These are phyloP conservation scores for Dothistroma pini DNA, from an alignment of 2,329 filamentous ascomycete genomes.

Conservation along the genomic window DNA sequence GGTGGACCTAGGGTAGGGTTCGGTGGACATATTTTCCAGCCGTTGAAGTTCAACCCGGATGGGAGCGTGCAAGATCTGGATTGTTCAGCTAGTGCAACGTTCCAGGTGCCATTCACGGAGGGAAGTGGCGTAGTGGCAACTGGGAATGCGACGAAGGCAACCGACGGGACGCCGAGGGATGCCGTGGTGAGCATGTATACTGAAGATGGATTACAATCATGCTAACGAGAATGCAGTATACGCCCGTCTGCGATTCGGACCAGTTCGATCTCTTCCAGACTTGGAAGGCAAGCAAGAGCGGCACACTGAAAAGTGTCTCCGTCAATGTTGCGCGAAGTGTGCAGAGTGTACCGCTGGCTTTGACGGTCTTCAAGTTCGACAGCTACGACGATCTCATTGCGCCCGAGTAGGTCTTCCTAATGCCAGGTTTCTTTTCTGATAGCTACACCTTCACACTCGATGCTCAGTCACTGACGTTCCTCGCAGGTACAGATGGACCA, in stretches of 20 bases:
- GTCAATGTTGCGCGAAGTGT: conserved; percentile 21
- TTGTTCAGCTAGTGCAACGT: conserved; percentile 18
- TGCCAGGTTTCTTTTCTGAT: not conserved
- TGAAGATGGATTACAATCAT: not conserved
- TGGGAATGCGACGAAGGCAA: conserved; percentile 15
- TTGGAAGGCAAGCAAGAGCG: conserved; percentile 19
- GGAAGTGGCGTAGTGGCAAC: conserved; percentile 12
- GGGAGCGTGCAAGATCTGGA: conserved; percentile 23
- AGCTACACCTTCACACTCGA: not conserved
- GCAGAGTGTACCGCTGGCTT: conserved; percentile 16
- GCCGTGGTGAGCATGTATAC: conserved; percentile 15
- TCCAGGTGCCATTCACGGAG: conserved; percentile 15
- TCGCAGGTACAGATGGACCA: conserved; percentile 21
- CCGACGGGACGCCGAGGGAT: conserved; percentile 15
- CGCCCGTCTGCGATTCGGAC: conserved; percentile 25
- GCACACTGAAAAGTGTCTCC: conserved; percentile 19
- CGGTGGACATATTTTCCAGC: conserved; percentile 27
- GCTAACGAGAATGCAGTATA: conserved; percentile 13
- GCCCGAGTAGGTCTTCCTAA: conserved; percentile 10
- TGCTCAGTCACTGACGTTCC: not conserved
- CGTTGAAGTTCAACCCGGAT: conserved; percentile 19
- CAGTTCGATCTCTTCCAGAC: conserved; percentile 26
- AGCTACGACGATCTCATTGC: conserved; percentile 19
- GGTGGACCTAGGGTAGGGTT: conserved; percentile 22
- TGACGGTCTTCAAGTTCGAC: conserved; percentile 27